Evolutionary conservation across 2,329 filamentous ascomycete species (phyloP).

Genomic region (Ramularia endophylla): DNA sequence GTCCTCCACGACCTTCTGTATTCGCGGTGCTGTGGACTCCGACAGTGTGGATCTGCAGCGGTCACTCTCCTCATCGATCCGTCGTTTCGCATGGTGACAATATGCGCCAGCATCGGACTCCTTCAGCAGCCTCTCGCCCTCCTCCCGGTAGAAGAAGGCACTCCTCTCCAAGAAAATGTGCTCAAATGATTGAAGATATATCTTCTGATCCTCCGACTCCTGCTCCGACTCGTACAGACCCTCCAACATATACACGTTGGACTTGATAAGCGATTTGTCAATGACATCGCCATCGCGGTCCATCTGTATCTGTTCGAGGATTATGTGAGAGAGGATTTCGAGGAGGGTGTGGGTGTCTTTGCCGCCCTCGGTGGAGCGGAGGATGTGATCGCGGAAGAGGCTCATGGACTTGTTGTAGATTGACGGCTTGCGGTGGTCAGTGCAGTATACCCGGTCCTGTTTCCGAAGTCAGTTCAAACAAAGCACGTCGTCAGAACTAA

Average conservation of each 20-base stretch:
- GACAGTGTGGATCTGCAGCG: slow-evolving; percentile 80
- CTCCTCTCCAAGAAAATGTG: slow-evolving; percentile 67
- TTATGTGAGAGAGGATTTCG: slow-evolving; percentile 69
- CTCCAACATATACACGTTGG: slow-evolving; percentile 85
- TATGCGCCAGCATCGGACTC: slow-evolving; percentile 77
- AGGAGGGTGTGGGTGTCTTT: slow-evolving; percentile 52
- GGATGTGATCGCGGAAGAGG: slow-evolving; percentile 79
- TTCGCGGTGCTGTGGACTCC: slow-evolving; percentile 62
- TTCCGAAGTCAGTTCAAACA: slow-evolving; percentile 19
- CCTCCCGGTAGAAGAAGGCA: slow-evolving; percentile 64
- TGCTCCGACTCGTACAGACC: slow-evolving; percentile 74
- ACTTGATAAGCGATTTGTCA: slow-evolving; percentile 73
- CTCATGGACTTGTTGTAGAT: slow-evolving; percentile 83
- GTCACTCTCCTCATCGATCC: slow-evolving; percentile 73
- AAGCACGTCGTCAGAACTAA: neutral
- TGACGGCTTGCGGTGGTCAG: slow-evolving; percentile 65
- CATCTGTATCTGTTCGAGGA: slow-evolving; percentile 88
- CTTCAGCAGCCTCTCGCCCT: slow-evolving; percentile 68
- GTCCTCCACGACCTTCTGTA: slow-evolving; percentile 70
- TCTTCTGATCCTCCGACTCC: slow-evolving; percentile 69
- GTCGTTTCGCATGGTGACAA: slow-evolving; percentile 66
- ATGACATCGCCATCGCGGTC: slow-evolving; percentile 87
- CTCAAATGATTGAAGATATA: slow-evolving; percentile 83
- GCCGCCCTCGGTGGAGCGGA: slow-evolving; percentile 37
- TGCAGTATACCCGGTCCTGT: slow-evolving; percentile 72